These are phyloP conservation scores for Blastocystis sp. DNA, from an alignment of 352 stramenopile species.

Conservation along the genomic window DNA sequence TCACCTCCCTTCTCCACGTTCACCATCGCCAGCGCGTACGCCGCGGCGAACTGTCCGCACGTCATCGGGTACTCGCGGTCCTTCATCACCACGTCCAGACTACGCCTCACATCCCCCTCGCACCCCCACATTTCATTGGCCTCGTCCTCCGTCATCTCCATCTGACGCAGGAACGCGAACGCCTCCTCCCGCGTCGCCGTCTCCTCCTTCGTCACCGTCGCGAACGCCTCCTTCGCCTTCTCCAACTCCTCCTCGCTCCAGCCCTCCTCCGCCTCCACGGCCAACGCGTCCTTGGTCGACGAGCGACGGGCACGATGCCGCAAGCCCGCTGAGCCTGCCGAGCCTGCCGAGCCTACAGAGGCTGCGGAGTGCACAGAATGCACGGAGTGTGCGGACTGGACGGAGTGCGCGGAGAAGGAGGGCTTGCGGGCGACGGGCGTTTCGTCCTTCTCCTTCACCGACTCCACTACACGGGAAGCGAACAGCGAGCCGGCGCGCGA, in stretches of 20 bases:
- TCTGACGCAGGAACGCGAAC: neutral
- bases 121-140: neutral
- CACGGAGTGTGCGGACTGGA: neutral
- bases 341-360: neutral
- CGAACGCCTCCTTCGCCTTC: neutral
- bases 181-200: neutral
- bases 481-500: neutral
- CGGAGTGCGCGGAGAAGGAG: neutral
- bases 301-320: neutral
- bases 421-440: conserved; percentile 10
- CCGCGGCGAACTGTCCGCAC: neutral
- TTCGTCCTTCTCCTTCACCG: conserved; percentile 36
- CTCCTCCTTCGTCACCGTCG: neutral
- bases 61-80: neutral
- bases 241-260: neutral
- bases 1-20: neutral
- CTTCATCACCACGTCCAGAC: conserved; percentile 4
- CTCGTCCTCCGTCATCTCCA: neutral
- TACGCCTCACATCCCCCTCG: neutral
- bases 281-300: neutral
- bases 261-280: neutral
- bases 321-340: neutral
- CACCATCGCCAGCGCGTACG: neutral
- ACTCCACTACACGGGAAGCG: neutral
- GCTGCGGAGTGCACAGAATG: too few relatives aligned